phyloP scores from a whole-genome alignment of 352 stramenopile species.

The Phytophthora citricola region DNA sequence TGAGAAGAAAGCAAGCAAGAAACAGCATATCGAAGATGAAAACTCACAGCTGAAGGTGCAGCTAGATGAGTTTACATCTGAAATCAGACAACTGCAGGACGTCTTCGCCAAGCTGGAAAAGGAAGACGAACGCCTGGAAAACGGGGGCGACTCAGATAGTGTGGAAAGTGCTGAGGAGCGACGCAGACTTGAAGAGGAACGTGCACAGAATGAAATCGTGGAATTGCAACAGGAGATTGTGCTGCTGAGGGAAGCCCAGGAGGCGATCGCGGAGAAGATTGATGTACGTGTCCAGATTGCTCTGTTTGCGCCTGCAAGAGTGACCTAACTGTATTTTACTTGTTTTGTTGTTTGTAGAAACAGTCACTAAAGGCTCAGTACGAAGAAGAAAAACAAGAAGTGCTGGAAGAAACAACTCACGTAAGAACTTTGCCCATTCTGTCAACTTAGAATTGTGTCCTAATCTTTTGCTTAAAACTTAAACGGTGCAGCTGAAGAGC shows the following conservation, averaged over 20 bases:
- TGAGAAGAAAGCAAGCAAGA: slow-evolving; percentile 40
- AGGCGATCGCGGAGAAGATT: slow-evolving; percentile 55
- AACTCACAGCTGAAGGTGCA: slow-evolving; percentile 43
- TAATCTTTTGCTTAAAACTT: neutral
- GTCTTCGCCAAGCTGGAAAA: slow-evolving; percentile 55
- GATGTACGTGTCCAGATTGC: slow-evolving; percentile 37
- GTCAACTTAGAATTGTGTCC: no score
- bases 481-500: slow-evolving; percentile 49
- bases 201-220: slow-evolving; percentile 51
- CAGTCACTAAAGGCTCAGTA: slow-evolving; percentile 75
- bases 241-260: slow-evolving; percentile 57
- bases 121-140: slow-evolving; percentile 33
- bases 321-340: neutral
- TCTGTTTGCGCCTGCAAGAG: neutral
- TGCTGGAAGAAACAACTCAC: slow-evolving; percentile 67
- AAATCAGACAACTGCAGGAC: slow-evolving; percentile 62
- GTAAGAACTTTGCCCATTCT: slow-evolving; percentile 34
- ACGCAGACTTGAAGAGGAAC: slow-evolving; percentile 43
- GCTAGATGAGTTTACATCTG: slow-evolving; percentile 50
- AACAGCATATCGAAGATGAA: slow-evolving; percentile 39
- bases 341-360: slow-evolving; percentile 32
- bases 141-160: slow-evolving; percentile 26
- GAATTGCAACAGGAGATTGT: slow-evolving; percentile 69
- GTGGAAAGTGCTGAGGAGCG: slow-evolving; percentile 43
- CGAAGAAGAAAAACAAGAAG: slow-evolving; percentile 60